Base-by-base conservation (phyloP, 179 eudicot genomes). In the Pouteria campechiana region DNA sequence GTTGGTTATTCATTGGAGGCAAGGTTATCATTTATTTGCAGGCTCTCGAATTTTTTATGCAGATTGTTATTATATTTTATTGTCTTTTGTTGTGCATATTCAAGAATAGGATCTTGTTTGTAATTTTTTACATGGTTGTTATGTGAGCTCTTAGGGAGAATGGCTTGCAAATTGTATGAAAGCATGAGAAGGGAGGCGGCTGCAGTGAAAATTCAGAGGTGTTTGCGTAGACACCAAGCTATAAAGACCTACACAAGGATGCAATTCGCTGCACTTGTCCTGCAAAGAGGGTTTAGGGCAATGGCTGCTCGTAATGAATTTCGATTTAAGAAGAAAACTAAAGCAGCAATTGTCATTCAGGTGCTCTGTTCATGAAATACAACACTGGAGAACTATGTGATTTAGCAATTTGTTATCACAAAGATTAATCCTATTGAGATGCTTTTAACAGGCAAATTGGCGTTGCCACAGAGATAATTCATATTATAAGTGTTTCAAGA, bases 311-410 rank as follows among this genome's bases (percentile, higher is more conserved):
- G 72, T 49, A 82, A 74, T 30, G 73, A 46, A 50, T 70, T 61
- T 38, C 70, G 68, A 48, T 58, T 55, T 46, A 72, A 63, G 69
- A 81, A 63, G 69, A 74, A 65, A 60, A 73, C 70, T 47, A 86
- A 76, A 70, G 92, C 90, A 44, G 82, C 88, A 44, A 67, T 55
- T 30, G 30, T 48, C 40, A 79, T 90, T 50, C 83, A 90, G 98
- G 98, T 90, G 37, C 22, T 60, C n/a, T 34, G 18, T 51, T n/a
- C 37, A 32, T 41, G 23, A 44, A 31, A 19, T 22, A 6, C 25
- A 28, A 30, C 17, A 54, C 13, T 29, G 33, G 32, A 25, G 32
- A 30, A 28, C 38, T n/a, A n/a, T n/a, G n/a, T n/a, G n/a, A n/a
- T n/a, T n/a, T n/a, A n/a, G n/a, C n/a, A n/a, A n/a, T n/a, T 36